Evolutionary conservation across 305 asterid species (phyloP).

Genomic region (Rubia tinctorum): DNA sequence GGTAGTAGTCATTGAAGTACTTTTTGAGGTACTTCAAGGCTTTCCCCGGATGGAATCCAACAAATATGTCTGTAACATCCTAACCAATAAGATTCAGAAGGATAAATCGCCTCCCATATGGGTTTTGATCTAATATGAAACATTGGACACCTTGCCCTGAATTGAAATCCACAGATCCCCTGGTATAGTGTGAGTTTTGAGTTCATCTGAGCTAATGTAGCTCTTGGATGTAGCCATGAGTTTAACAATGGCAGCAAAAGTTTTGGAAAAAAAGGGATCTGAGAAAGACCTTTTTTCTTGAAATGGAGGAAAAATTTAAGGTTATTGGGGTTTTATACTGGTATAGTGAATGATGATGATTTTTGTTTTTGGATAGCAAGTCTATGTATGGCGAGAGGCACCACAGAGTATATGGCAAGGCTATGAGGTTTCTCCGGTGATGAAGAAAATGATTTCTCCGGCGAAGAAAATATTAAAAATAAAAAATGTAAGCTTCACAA

Average conservation of each 20-base stretch:
- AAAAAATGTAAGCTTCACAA: no score
- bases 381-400: no score
- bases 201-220: constrained; percentile 1
- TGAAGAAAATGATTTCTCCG: no score
- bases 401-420: no score
- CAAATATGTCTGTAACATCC: constrained; percentile 62
- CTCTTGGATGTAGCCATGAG: constrained; percentile 2
- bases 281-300: background rate
- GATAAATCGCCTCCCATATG: background rate
- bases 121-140: background rate
- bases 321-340: no score
- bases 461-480: no score
- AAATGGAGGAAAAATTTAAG: background rate
- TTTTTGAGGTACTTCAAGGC: constrained; percentile 54
- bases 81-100: background rate
- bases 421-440: no score
- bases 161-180: constrained; percentile 95
- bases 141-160: constrained; percentile 44
- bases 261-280: background rate
- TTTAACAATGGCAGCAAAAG: background rate
- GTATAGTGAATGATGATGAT: no score
- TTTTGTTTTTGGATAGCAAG: no score
- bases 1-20: constrained; percentile 50
- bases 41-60: constrained; percentile 63
- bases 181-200: constrained; percentile 56